phyloP scores from a whole-genome alignment of 2,329 filamentous ascomycete species.

The Cercospora nicotianae region DNA sequence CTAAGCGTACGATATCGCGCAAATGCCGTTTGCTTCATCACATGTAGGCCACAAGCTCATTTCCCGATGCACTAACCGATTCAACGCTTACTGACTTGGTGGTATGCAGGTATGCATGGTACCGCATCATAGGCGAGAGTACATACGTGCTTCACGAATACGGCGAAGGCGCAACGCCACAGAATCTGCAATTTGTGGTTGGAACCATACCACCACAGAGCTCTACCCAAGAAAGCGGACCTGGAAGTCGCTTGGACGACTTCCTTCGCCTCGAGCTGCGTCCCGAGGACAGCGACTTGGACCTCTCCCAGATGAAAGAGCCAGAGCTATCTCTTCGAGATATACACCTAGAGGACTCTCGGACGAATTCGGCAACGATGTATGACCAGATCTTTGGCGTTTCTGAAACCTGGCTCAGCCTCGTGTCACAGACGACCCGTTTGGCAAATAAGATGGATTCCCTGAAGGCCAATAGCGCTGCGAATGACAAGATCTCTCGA shows the following conservation, averaged over 20 bases:
- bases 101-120: slow-evolving; percentile 37
- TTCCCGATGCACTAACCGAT: no score
- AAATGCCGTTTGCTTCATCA: slow-evolving; percentile 44
- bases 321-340: slow-evolving; percentile 37
- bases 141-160: slow-evolving; percentile 32
- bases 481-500: background rate
- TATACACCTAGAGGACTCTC: slow-evolving; percentile 44
- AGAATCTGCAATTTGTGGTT: background rate
- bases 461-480: slow-evolving; percentile 1
- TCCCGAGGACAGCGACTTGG: slow-evolving; percentile 41
- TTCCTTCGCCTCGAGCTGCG: slow-evolving; percentile 42
- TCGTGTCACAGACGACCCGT: slow-evolving; percentile 48
- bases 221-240: background rate
- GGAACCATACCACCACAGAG: background rate
- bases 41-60: slow-evolving; percentile 21
- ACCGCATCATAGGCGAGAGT: slow-evolving; percentile 37
- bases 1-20: slow-evolving; percentile 41
- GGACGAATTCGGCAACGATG: slow-evolving; percentile 39
- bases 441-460: slow-evolving; percentile 37
- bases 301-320: slow-evolving; percentile 44
- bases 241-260: slow-evolving; percentile 39
- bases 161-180: background rate
- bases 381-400: slow-evolving; percentile 48
- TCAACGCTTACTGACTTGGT: background rate
- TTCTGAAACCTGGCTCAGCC: slow-evolving; percentile 47